Conservation (phyloP, 345 rosid genomes). For the Bretschneidera sinensis region DNA sequence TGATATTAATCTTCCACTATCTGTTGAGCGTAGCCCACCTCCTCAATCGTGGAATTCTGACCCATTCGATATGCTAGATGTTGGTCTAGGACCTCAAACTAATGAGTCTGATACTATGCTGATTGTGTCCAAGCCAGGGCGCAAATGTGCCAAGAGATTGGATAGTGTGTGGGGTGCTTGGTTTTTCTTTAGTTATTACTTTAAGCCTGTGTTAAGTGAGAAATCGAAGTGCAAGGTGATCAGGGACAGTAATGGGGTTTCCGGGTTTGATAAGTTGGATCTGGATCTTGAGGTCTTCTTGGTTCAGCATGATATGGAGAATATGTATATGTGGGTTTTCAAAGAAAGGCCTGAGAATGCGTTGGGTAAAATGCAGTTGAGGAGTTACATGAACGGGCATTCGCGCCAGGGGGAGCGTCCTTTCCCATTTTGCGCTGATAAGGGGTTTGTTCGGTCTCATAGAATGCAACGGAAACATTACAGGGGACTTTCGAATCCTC, state of each 20-base stretch:
- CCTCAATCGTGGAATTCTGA: conserved; percentile 55
- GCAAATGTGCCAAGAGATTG: conserved; percentile 69
- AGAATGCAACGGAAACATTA: conserved; percentile 98
- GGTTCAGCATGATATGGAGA: conserved; percentile 99
- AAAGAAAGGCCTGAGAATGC: conserved; percentile 98
- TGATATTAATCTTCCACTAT: conserved; percentile 86
- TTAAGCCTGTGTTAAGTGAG: conserved; percentile 75
- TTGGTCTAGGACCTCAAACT: conserved; percentile 63
- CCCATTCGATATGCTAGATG: conserved; percentile 70
- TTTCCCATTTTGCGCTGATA: conserved; percentile 82
- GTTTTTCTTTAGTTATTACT: conserved; percentile 95
- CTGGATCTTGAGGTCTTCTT: conserved; percentile 79
- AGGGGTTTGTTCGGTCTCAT: conserved; percentile 94
- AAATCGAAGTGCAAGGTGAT: conserved; percentile 74
- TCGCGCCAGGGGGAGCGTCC: conserved; percentile 95
- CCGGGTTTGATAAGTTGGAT: conserved; percentile 86
- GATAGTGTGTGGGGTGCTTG: conserved; percentile 99
- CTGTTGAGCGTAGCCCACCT: conserved; percentile 72
- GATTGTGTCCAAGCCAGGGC: conserved; percentile 44
- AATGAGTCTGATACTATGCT: conserved; percentile 66
- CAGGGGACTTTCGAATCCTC: conserved; percentile 95
- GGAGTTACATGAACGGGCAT: conserved; percentile 98
- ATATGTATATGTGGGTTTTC: conserved; percentile 99
- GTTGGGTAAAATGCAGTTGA: conserved; percentile 93
- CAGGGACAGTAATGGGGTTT: conserved; percentile 54